A percentile compares a stretch with the other conserved stretches of the same genome.
phyloP scores from a whole-genome alignment of 2,329 filamentous ascomycete genomes.

The Didymellaceae sp. region DNA sequence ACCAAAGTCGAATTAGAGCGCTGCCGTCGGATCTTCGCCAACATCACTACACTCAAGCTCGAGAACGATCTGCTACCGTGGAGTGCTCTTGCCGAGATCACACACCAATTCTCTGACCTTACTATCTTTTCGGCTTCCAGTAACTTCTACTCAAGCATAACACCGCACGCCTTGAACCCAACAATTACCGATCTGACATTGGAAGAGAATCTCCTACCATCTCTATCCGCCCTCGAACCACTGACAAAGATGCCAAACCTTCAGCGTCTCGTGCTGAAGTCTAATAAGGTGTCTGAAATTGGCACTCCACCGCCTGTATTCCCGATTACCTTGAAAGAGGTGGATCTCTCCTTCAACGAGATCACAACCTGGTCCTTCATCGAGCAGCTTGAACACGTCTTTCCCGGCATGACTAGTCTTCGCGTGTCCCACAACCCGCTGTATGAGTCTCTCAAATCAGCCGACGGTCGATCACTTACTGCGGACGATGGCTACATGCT shows the following conservation, averaged over 20 bases:
- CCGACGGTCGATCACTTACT: constrained; percentile 54
- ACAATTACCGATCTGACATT: constrained; percentile 70
- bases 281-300: constrained; percentile 69
- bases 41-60: constrained; percentile 56
- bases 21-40: constrained; percentile 38
- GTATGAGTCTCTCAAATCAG: constrained; percentile 63
- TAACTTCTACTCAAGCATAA: constrained; percentile 47
- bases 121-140: constrained; percentile 56
- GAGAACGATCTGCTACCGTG: constrained; percentile 56
- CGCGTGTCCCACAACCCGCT: constrained; percentile 88
- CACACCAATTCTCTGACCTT: constrained; percentile 63
- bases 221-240: constrained; percentile 63
- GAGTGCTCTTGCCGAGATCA: constrained; percentile 49
- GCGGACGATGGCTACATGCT: constrained; percentile 90
- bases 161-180: constrained; percentile 49
- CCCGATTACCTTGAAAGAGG: constrained; percentile 42
- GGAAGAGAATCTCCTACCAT: constrained; percentile 73
- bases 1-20: constrained; percentile 31
- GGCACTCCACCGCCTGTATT: constrained; percentile 35
- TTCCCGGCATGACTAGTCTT: constrained; percentile 76
- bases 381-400: constrained; percentile 68
- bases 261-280: constrained; percentile 68
- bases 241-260: constrained; percentile 66
- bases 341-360: constrained; percentile 56
- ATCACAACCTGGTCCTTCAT: constrained; percentile 73